Evolutionary conservation across 1,284 basidiomycete genomes (phyloP), one percentile per base, ranked within the genome.

Genomic region (Papiliotrema flavescens): DNA sequence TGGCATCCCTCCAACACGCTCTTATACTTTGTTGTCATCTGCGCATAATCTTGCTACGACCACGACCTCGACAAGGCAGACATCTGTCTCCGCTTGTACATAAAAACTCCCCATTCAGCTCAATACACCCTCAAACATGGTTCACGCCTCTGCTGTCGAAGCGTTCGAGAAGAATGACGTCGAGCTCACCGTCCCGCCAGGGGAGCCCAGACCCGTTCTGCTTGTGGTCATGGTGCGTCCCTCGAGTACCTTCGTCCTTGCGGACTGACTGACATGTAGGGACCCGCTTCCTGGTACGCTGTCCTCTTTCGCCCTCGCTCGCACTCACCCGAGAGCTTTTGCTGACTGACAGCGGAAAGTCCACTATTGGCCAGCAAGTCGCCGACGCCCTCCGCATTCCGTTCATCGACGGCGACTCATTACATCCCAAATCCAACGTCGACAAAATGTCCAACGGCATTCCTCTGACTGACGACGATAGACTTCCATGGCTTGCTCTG

Each of bases 331-430:
- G 28, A 32, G 28, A 6, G 34, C 39, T 17, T 40, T 7, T 22
- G 17, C 39, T 40, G 17, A 17, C 39, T 15, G 6, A 1, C 59
- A 78, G 88, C 41, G 92, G 93, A n/a, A 96, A 96, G 76, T 88
- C 89, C 2, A 95, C 92, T 0, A 80, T 95, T 9, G 92, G 88
- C 0, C 61, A 69, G 3, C 83, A 84, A 3, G 78, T 95, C 24
- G 82, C 88, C 14, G 65, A 76, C 36, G 78, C 79, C 15, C 80
- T 93, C 52, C 71, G 72, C 8, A 66, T 90, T 54, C 85, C 90
- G 0, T 95, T 90, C 76, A 79, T 92, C 58, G 94, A 97, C 68
- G 94, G 89, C 37, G 94, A 97, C 72, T 86, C 89, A 57, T 80
- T 97, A 36, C 94, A 97, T 70, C 89, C 93, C 0, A 67, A 79